These are phyloP conservation scores for Poa annua DNA, from an alignment of 176 grass and related monocot species.

Conservation along the genomic window DNA sequence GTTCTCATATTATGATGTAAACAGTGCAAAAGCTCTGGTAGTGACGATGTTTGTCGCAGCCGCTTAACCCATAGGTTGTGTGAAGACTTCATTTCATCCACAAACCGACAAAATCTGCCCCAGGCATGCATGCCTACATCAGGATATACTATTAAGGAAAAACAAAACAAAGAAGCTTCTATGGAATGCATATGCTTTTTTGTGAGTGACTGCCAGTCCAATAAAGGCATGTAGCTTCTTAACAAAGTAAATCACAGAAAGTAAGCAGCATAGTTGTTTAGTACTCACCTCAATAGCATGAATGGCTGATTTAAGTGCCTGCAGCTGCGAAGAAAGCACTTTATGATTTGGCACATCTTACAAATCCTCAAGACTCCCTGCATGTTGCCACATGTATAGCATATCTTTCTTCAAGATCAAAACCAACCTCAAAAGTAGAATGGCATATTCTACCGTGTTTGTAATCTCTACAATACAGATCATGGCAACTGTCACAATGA, in stretches of 20 bases:
- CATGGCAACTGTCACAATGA: conserved; percentile 82
- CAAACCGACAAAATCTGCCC: conserved; percentile 67
- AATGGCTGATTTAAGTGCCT: conserved; percentile 89
- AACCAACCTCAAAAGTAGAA: conserved; percentile 87
- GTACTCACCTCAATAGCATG: conserved; percentile 86
- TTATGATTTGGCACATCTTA: conserved; percentile 67
- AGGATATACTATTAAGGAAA: conserved; percentile 37
- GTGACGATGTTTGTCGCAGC: conserved; percentile 76
- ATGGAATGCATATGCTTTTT: conserved; percentile 13
- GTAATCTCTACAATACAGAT: conserved; percentile 98
- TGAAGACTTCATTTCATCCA: conserved; percentile 90
- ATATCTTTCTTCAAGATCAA: conserved; percentile 97
- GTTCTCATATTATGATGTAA: conserved; percentile 24
- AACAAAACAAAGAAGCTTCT: conserved; percentile 2
- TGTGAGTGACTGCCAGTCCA: background rate
- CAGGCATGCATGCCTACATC: conserved; percentile 74
- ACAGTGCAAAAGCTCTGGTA: conserved; percentile 82
- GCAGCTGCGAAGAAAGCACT: conserved; percentile 75
- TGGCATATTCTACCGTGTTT: conserved; percentile 98
- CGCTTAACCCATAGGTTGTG: conserved; percentile 96
- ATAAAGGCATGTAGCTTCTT: background rate
- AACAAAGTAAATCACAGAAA: background rate
- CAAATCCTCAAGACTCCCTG: conserved; percentile 57
- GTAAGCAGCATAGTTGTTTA: conserved; percentile 11
- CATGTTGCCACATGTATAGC: conserved; percentile 80